Evolutionary conservation across 1,284 basidiomycete genomes (phyloP).

Genomic region (Chondrostereum purpureum): DNA sequence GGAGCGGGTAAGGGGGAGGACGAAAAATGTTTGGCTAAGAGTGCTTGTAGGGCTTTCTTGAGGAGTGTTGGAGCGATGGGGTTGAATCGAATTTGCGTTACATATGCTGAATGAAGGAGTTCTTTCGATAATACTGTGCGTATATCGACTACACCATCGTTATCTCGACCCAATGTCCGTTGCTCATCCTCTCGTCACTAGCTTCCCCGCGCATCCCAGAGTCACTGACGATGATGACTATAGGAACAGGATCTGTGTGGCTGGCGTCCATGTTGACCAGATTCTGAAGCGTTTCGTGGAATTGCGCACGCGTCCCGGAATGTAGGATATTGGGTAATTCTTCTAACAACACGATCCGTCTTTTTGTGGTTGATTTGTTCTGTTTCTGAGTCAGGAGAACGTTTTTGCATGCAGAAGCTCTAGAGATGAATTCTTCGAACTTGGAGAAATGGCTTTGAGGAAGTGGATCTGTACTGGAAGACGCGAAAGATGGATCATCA

Average conservation of each 20-base stretch:
- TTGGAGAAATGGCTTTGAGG: conserved; percentile 66
- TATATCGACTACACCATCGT: conserved; percentile 56
- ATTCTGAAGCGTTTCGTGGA: conserved; percentile 66
- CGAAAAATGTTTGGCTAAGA: conserved; percentile 48
- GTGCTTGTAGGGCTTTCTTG: conserved; percentile 66
- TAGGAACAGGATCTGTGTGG: conserved; percentile 42
- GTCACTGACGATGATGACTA: conserved; percentile 85
- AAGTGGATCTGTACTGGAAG: conserved; percentile 19
- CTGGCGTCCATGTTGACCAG: conserved; percentile 39
- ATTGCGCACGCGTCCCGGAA: conserved; percentile 61
- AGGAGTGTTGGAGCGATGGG: conserved; percentile 86
- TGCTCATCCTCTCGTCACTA: conserved; percentile 41
- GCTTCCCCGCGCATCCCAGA: conserved; percentile 70
- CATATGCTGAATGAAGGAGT: conserved; percentile 56
- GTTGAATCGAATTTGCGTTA: conserved; percentile 83
- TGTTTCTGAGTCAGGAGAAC: conserved; percentile 32
- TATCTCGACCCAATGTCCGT: conserved; percentile 36
- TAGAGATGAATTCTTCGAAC: conserved; percentile 72
- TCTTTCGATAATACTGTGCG: conserved; percentile 59
- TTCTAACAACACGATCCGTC: conserved; percentile 77
- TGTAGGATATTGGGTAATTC: conserved; percentile 90
- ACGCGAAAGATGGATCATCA: conserved; percentile 1
- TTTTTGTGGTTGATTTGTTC: conserved; percentile 21
- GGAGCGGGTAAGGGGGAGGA: conserved; percentile 29
- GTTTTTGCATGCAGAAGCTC: conserved; percentile 61